Evolutionary conservation across 2,329 filamentous ascomycete species (phyloP).

Genomic region (Berkeleyomyces basicola): DNA sequence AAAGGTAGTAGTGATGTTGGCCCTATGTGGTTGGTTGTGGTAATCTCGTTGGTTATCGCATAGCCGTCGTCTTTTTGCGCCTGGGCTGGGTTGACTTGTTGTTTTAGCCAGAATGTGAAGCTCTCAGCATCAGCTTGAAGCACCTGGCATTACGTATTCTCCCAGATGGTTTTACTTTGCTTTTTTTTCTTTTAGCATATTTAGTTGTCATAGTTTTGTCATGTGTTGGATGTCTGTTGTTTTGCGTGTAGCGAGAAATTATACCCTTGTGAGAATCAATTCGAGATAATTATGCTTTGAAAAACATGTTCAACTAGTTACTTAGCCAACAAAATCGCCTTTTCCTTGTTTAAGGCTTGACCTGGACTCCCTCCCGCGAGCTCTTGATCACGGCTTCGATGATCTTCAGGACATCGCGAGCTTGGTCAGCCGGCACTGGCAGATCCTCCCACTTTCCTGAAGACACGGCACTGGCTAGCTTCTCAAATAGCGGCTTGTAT

Average conservation of each 20-base stretch:
- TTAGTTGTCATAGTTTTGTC: not conserved
- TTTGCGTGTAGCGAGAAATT: constrained; percentile 5
- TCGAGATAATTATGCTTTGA: not conserved
- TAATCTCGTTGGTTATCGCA: not conserved
- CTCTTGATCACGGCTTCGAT: constrained; percentile 37
- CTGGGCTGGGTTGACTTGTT: too few species aligned
- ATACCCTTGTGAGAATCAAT: constrained; percentile 8
- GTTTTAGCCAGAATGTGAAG: too few species aligned
- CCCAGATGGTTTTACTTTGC: not conserved
- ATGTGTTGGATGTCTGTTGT: not conserved
- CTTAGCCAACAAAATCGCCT: not conserved
- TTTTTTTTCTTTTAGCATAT: not conserved
- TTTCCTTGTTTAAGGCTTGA: constrained; percentile 16
- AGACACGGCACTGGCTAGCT: constrained; percentile 31
- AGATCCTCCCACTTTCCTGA: constrained; percentile 33
- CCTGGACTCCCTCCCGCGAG: constrained; percentile 29
- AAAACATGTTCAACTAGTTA: not conserved
- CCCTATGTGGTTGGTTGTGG: too few species aligned
- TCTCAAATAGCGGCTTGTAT: constrained; percentile 50
- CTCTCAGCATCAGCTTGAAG: too few species aligned
- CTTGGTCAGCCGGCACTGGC: constrained; percentile 36
- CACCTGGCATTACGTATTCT: too few species aligned
- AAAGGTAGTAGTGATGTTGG: not conserved
- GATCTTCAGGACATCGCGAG: constrained; percentile 35
- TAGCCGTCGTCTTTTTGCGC: too few species aligned